Evolutionary conservation across 225 moss, liverwort and hornwort species (phyloP).

Genomic region (Polytrichum commune): DNA sequence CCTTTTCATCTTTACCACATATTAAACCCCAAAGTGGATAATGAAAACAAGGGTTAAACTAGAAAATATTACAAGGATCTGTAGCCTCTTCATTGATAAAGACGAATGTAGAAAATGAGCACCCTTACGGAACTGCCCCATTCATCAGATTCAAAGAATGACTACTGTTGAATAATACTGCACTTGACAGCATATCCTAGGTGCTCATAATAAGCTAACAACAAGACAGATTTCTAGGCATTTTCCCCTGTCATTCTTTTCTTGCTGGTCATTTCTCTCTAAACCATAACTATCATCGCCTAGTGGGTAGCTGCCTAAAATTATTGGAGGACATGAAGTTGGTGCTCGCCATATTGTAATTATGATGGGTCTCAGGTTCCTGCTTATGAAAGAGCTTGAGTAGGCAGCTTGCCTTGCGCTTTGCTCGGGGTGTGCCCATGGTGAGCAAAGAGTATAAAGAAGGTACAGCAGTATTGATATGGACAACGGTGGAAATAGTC

Average conservation of each 20-base stretch:
- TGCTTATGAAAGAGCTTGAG: conserved; percentile 46
- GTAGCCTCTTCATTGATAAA: too few species aligned
- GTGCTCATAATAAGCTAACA: not conserved
- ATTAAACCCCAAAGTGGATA: too few species aligned
- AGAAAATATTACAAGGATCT: too few species aligned
- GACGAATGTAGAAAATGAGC: not conserved
- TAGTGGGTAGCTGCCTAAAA: conserved; percentile 37
- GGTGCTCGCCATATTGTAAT: conserved; percentile 20
- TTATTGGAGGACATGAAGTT: conserved; percentile 30
- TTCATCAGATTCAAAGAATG: not conserved
- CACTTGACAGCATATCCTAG: not conserved
- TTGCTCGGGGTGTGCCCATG: conserved; percentile 49
- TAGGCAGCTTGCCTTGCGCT: conserved; percentile 50
- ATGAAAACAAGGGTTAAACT: too few species aligned
- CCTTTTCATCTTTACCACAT: too few species aligned
- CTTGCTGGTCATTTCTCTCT: not conserved
- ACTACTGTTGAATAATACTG: not conserved
- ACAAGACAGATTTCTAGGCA: not conserved
- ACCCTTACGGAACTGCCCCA: not conserved
- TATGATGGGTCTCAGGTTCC: conserved; percentile 28
- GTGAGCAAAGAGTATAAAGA: conserved; percentile 43
- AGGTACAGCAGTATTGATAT: conserved; percentile 38
- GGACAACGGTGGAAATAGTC: conserved; percentile 29
- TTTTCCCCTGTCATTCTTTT: not conserved
- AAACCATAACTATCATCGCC: conserved; percentile 16